Conservation (phyloP, 1,139 yeast genomes). For the Arxiozyma slooffiae region DNA sequence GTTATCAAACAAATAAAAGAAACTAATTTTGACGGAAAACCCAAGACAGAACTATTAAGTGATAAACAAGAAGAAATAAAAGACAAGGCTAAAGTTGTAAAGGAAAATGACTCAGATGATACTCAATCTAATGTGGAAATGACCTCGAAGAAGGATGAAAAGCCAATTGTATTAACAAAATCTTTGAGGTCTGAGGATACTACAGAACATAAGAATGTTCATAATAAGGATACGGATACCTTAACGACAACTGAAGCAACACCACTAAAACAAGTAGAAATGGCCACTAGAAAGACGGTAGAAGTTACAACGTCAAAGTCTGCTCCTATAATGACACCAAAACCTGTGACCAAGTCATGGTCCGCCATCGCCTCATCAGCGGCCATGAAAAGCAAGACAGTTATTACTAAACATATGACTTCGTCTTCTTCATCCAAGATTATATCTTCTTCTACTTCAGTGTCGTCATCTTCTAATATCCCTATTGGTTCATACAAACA, state of each 20-base stretch:
- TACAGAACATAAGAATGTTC: neutral
- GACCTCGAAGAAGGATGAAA: neutral
- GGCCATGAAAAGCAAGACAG: conserved; percentile 15
- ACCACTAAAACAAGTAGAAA: conserved; percentile 4
- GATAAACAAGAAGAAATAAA: neutral
- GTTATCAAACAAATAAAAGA: neutral
- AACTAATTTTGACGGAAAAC: neutral
- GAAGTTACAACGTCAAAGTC: conserved; percentile 2
- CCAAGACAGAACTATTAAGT: neutral
- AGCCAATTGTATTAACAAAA: neutral
- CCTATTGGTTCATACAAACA: neutral
- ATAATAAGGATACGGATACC: neutral
- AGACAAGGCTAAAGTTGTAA: neutral
- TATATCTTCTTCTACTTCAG: conserved; percentile 5
- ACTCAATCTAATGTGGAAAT: neutral
- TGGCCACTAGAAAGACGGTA: neutral
- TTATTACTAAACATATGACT: conserved; percentile 4
- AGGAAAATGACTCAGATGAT: neutral
- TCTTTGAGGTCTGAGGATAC: neutral
- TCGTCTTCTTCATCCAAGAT: conserved; percentile 10
- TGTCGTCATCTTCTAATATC: neutral
- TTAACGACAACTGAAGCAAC: neutral
- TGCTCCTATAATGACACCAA: conserved; percentile 9
- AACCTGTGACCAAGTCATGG: conserved; percentile 26
- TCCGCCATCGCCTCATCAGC: conserved; percentile 30